A percentile compares a stretch with the other conserved stretches of the same genome.
These are phyloP conservation scores for Cytospora chrysosperma DNA, from an alignment of 2,329 filamentous ascomycete genomes.

Conservation along the genomic window DNA sequence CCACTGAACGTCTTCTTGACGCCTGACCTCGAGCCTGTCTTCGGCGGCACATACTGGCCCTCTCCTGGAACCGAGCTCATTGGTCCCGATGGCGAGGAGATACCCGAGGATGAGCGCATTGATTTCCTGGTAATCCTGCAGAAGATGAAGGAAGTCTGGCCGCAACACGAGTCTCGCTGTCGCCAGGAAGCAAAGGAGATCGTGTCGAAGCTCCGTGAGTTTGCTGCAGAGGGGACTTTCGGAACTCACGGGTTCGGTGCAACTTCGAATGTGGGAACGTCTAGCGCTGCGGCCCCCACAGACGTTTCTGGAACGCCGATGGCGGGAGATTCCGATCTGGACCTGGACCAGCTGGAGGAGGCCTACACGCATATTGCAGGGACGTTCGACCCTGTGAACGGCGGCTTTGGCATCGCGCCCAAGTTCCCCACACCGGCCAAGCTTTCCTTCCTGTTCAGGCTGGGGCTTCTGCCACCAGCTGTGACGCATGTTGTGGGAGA, in stretches of 20 bases:
- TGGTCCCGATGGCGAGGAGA: constrained; percentile 42
- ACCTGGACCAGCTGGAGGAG: constrained; percentile 88
- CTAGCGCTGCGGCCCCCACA: constrained; percentile 28
- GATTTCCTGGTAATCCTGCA: constrained; percentile 80
- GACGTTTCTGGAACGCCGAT: constrained; percentile 15
- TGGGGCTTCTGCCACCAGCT: constrained; percentile 67
- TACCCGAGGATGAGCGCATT: constrained; percentile 56
- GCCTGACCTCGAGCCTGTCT: constrained; percentile 87
- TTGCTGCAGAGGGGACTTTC: constrained; percentile 83
- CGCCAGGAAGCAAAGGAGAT: constrained; percentile 82
- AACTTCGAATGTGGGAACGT: constrained; percentile 31
- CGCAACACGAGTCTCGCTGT: constrained; percentile 78
- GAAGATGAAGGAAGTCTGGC: constrained; percentile 76
- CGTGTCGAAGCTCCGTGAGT: constrained; percentile 75
- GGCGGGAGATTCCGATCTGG: constrained; percentile 62
- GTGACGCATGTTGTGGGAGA: constrained; percentile 87
- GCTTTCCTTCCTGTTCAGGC: constrained; percentile 74
- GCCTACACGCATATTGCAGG: constrained; percentile 77
- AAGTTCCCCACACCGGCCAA: constrained; percentile 92
- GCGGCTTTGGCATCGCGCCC: constrained; percentile 77
- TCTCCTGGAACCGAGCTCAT: constrained; percentile 63
- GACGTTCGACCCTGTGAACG: constrained; percentile 76
- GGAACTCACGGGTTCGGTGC: constrained; percentile 41
- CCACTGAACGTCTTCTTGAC: constrained; percentile 96
- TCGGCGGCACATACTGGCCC: constrained; percentile 95